A percentile compares a stretch with the other conserved stretches of the same genome.
Evolutionary conservation across 1,284 basidiomycete species (phyloP).

Genomic region (Gymnopus androsaceus): DNA sequence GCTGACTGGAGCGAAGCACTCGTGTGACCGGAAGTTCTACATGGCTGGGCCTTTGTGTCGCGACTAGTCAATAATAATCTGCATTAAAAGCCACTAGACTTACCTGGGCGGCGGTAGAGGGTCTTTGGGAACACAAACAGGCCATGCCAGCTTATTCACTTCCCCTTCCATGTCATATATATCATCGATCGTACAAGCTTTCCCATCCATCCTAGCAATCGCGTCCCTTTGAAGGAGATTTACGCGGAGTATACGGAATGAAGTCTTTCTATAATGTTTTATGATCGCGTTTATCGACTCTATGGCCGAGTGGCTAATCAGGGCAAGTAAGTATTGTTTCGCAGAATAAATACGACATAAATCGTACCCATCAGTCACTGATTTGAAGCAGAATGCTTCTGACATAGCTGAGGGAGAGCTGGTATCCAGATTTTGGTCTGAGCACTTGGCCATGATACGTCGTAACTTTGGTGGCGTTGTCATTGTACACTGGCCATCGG

Average conservation of each 20-base stretch:
- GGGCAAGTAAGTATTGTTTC: not conserved
- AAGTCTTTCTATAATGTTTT: conserved; percentile 3
- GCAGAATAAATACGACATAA: not conserved
- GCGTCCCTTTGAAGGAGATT: conserved; percentile 8
- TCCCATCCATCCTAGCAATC: conserved; percentile 6
- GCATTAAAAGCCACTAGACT: not conserved
- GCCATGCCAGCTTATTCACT: conserved; percentile 4
- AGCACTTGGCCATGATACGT: conserved; percentile 6
- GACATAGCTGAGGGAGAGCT: not conserved
- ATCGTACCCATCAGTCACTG: not conserved
- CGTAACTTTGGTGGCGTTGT: conserved; percentile 9
- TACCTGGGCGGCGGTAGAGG: not conserved
- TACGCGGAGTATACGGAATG: conserved; percentile 4
- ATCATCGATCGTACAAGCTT: conserved; percentile 1
- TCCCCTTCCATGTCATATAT: conserved; percentile 6
- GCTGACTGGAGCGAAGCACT: conserved; percentile 5
- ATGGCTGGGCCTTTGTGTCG: not conserved
- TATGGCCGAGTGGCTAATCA: not conserved
- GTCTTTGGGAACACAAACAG: not conserved
- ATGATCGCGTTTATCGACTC: not conserved
- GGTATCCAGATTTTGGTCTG: not conserved
- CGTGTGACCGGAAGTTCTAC: not conserved
- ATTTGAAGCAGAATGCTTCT: not conserved
- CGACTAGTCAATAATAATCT: not conserved
- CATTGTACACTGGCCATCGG: not conserved